These are phyloP conservation scores for Aspergillus mulundensis DNA, from an alignment of 495 filamentous ascomycete genomes.

Conservation along the genomic window DNA sequence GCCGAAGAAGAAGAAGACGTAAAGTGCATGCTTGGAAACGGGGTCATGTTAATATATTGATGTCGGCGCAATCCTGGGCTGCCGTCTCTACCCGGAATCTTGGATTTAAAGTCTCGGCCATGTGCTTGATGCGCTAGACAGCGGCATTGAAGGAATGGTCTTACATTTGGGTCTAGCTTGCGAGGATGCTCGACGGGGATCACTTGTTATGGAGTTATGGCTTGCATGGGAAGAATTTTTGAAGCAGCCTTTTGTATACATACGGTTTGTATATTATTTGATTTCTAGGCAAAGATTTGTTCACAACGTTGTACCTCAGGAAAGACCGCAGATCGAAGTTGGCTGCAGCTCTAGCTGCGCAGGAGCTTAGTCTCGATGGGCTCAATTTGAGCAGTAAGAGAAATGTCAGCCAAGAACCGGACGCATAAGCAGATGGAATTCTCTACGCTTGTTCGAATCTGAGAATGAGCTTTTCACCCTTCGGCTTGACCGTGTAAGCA, in stretches of 20 bases:
- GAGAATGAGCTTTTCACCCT: constrained; percentile 41
- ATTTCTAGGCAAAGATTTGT: neutral
- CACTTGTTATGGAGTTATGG: constrained; percentile 2
- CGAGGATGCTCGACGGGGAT: neutral
- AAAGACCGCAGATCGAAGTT: too few relatives aligned
- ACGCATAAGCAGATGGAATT: neutral
- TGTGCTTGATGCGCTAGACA: neutral
- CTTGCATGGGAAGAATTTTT: neutral
- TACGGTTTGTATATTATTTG: constrained; percentile 10
- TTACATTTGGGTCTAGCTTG: neutral
- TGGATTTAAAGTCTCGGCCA: neutral
- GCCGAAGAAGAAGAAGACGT: constrained; percentile 64
- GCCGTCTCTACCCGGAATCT: neutral
- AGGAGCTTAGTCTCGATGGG: neutral
- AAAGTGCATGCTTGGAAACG: neutral
- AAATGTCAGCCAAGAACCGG: neutral
- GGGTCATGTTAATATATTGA: neutral
- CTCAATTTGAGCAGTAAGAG: neutral
- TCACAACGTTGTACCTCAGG: neutral
- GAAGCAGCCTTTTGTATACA: neutral
- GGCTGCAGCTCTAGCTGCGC: neutral
- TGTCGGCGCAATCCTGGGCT: neutral
- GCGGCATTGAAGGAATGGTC: neutral
- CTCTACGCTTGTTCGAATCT: constrained; percentile 32
- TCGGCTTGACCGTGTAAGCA: constrained; percentile 61